Evolutionary conservation across 148 eudicot genomes (phyloP).

Genomic region (Fallopia convolvulus): DNA sequence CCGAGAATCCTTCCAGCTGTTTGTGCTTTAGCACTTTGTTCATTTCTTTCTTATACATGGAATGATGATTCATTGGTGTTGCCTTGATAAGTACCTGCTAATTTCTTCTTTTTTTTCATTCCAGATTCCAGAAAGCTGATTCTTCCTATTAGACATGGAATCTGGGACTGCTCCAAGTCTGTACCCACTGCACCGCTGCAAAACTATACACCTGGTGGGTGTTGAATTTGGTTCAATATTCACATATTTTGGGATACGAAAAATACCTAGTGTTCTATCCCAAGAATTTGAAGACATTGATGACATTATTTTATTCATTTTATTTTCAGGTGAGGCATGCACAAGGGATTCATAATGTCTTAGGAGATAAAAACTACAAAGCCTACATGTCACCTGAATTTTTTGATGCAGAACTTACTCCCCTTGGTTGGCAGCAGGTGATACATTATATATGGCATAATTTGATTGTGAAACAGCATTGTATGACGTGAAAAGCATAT

Average conservation of each 20-base stretch:
- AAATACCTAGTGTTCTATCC: background rate
- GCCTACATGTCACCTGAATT: conserved; percentile 83
- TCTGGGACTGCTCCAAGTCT: conserved; percentile 40
- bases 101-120: background rate
- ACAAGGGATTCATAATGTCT: conserved; percentile 93
- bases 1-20: background rate
- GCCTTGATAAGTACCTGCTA: conserved; percentile 2
- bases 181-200: conserved; percentile 83
- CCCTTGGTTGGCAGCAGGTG: conserved; percentile 97
- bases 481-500: background rate
- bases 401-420: conserved; percentile 90
- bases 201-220: conserved; percentile 88
- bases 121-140: background rate
- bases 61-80: background rate
- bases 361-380: conserved; percentile 83
- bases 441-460: conserved; percentile 5
- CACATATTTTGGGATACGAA: background rate
- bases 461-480: background rate
- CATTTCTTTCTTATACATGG: background rate
- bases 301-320: conserved; percentile 22
- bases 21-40: background rate
- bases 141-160: conserved; percentile 51
- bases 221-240: background rate
- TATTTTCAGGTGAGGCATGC: conserved; percentile 90
- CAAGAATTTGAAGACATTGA: background rate